Evolutionary conservation across 78 protist genomes (phyloP).

Genomic region (Dictyostelium citrinum): DNA sequence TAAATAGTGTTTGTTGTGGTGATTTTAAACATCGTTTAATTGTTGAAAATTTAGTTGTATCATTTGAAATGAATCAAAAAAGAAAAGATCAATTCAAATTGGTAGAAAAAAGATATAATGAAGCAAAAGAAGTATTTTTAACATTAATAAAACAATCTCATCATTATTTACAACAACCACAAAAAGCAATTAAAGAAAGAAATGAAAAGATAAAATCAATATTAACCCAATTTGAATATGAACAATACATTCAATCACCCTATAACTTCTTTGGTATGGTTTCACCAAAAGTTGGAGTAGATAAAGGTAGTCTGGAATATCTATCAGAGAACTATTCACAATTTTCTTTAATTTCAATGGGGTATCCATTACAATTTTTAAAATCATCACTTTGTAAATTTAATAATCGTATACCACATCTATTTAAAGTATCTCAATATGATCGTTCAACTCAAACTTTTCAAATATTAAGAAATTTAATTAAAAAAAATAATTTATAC

Average conservation of each 20-base stretch:
- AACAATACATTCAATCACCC: constrained; percentile 31
- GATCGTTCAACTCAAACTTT: constrained; percentile 4
- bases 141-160: neutral
- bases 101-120: neutral
- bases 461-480: neutral
- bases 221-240: constrained; percentile 18
- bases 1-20: neutral
- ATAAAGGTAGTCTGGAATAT: neutral
- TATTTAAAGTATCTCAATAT: neutral
- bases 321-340: neutral
- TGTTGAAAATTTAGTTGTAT: neutral
- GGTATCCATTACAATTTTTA: constrained; percentile 1
- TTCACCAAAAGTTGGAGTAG: neutral
- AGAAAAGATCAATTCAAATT: neutral
- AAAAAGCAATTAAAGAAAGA: neutral
- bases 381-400: neutral
- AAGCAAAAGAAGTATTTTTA: neutral
- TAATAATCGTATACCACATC: constrained; percentile 24
- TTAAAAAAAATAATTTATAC: constrained; percentile 15
- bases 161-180: neutral
- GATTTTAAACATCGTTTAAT: neutral
- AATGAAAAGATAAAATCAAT: constrained; percentile 9
- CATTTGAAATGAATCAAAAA: neutral
- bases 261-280: constrained; percentile 6
- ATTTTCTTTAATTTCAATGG: neutral